A percentile compares a stretch with the other conserved stretches of the same genome.
Evolutionary conservation across 805 yeast species (phyloP).

Genomic region (Candida odintsovae): DNA sequence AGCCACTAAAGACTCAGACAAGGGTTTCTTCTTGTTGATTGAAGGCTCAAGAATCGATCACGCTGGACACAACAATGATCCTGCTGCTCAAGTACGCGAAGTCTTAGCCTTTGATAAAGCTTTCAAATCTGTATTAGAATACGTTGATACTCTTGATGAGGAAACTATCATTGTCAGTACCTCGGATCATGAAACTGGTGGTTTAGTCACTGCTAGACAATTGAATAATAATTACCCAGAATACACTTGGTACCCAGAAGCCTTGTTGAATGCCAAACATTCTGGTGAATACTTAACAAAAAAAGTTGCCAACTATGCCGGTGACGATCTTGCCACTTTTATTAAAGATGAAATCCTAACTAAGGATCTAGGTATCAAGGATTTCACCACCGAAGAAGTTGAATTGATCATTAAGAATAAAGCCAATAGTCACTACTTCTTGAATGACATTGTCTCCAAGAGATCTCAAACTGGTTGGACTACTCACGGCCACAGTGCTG

Average conservation of each 20-base stretch:
- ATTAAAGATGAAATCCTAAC: conserved; percentile 50
- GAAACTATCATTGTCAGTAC: conserved; percentile 80
- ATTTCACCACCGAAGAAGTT: conserved; percentile 52
- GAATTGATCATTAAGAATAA: conserved; percentile 31
- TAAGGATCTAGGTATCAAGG: conserved; percentile 60
- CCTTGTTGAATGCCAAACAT: conserved; percentile 59
- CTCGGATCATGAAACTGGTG: conserved; percentile 96
- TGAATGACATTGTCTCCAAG: conserved; percentile 68
- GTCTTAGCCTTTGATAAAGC: conserved; percentile 84
- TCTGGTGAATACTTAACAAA: conserved; percentile 67
- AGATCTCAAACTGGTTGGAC: conserved; percentile 95
- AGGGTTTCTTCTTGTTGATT: conserved; percentile 80
- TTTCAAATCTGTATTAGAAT: conserved; percentile 66
- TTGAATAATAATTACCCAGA: conserved; percentile 67
- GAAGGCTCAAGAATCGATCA: conserved; percentile 95
- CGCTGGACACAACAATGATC: conserved; percentile 91
- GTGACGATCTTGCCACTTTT: conserved; percentile 35
- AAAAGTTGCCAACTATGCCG: conserved; percentile 35
- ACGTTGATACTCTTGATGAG: conserved; percentile 58
- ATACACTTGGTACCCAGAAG: conserved; percentile 83
- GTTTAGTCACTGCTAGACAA: conserved; percentile 84
- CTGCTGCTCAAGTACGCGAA: conserved; percentile 91
- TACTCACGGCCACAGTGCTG: conserved; percentile 94
- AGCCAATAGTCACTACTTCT: conserved; percentile 33
- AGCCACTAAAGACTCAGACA: conserved; percentile 65